phyloP scores from a whole-genome alignment of 495 filamentous ascomycete genomes.

The Tetracladium setigerum region DNA sequence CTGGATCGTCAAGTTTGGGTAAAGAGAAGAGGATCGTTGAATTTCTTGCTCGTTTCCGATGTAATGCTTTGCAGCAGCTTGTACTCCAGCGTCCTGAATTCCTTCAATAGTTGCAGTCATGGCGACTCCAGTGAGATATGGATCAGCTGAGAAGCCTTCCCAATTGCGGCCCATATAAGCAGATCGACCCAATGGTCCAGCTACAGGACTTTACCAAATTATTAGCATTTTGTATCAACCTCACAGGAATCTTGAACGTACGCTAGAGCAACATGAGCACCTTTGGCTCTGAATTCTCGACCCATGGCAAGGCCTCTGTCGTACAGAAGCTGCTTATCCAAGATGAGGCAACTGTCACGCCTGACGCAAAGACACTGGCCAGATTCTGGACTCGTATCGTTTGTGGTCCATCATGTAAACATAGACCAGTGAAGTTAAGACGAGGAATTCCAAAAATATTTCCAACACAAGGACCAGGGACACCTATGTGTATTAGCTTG shows the following conservation, averaged over 20 bases:
- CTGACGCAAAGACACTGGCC: constrained; percentile 34
- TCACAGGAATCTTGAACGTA: no score
- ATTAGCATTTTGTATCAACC: neutral
- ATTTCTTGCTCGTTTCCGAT: constrained; percentile 62
- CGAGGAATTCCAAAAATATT: constrained; percentile 31
- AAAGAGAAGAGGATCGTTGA: constrained; percentile 39
- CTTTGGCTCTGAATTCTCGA: constrained; percentile 50
- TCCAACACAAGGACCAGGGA: neutral
- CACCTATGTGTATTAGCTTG: no score
- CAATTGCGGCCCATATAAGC: constrained; percentile 47
- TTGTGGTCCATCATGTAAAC: constrained; percentile 56
- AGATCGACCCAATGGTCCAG: constrained; percentile 46
- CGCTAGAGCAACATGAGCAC: constrained; percentile 57
- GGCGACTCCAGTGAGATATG: constrained; percentile 36
- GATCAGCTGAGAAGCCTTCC: constrained; percentile 63
- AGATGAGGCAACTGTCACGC: constrained; percentile 58
- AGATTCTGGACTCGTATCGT: constrained; percentile 54
- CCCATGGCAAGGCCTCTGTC: constrained; percentile 45
- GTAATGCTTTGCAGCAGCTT: constrained; percentile 50
- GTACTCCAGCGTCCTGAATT: constrained; percentile 45
- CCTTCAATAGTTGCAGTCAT: constrained; percentile 38
- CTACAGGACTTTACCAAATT: constrained; percentile 43
- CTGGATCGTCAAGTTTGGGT: constrained; percentile 2
- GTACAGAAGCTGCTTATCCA: constrained; percentile 47
- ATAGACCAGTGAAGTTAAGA: constrained; percentile 50